Conservation (phyloP, 805 yeast genomes). For the Brettanomyces sp. region DNA sequence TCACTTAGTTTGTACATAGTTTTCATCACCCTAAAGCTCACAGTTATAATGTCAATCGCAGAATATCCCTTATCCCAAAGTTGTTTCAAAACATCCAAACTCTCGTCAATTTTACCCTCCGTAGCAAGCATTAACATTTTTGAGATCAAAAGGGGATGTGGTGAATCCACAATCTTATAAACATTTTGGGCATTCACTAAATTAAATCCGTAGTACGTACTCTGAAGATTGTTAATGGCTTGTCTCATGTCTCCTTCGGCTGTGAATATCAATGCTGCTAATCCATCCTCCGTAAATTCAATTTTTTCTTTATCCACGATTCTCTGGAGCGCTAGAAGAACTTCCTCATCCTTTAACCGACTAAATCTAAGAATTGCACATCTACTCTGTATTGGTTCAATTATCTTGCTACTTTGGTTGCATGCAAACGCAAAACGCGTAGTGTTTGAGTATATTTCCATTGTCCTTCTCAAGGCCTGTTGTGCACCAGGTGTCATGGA, state of each 20-base stretch:
- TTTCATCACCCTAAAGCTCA: constrained; percentile 82
- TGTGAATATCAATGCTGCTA: constrained; percentile 86
- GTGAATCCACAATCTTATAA: constrained; percentile 90
- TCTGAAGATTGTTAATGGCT: constrained; percentile 88
- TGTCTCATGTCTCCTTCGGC: constrained; percentile 99
- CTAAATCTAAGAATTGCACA: constrained; percentile 89
- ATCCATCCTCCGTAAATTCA: constrained; percentile 77
- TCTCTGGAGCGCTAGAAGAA: constrained; percentile 64
- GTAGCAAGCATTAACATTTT: constrained; percentile 44
- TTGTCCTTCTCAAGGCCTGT: constrained; percentile 86
- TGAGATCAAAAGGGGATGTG: constrained; percentile 82
- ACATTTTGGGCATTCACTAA: constrained; percentile 88
- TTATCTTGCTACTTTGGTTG: constrained; percentile 87
- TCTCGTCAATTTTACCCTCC: constrained; percentile 42
- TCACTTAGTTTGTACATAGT: constrained; percentile 63
- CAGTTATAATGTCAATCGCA: constrained; percentile 86
- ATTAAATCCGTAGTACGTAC: constrained; percentile 90
- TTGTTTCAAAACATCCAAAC: constrained; percentile 52
- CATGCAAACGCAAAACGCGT: constrained; percentile 99
- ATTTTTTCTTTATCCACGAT: constrained; percentile 63
- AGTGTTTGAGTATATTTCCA: constrained; percentile 92
- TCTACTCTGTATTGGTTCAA: constrained; percentile 92
- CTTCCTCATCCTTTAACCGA: constrained; percentile 76
- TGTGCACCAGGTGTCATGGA: constrained; percentile 98
- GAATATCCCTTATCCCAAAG: constrained; percentile 89